Evolutionary conservation across 495 filamentous ascomycete species (phyloP).

Genomic region (Polyplosphaeria fusca): DNA sequence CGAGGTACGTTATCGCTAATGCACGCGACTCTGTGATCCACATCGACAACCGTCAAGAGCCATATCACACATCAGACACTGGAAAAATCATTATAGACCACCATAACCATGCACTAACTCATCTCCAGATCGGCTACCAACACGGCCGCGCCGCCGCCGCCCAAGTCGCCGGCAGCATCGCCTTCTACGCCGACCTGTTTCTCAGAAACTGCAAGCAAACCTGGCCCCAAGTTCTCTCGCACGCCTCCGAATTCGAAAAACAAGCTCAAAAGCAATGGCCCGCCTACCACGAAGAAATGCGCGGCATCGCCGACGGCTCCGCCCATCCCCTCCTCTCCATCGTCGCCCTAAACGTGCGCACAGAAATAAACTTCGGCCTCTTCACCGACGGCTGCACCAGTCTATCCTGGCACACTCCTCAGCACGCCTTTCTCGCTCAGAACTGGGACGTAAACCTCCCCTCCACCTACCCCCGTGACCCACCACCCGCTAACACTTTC

Average conservation of each 20-base stretch:
- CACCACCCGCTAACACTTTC: background rate
- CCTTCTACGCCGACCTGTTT: constrained; percentile 55
- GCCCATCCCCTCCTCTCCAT: constrained; percentile 54
- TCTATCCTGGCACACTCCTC: constrained; percentile 51
- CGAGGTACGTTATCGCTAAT: constrained; percentile 33
- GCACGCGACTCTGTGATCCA: background rate
- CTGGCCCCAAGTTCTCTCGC: constrained; percentile 49
- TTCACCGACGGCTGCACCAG: constrained; percentile 65
- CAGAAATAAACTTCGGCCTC: constrained; percentile 62
- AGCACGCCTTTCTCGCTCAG: constrained; percentile 52
- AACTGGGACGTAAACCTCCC: constrained; percentile 57
- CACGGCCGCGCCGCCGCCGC: constrained; percentile 50
- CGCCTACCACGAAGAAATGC: constrained; percentile 20
- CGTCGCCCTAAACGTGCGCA: constrained; percentile 64
- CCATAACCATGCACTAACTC: too few species aligned
- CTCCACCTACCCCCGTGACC: background rate
- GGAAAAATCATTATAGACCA: too few species aligned
- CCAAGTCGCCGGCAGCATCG: constrained; percentile 49
- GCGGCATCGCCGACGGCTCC: constrained; percentile 58
- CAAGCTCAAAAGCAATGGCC: constrained; percentile 50
- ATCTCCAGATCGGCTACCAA: constrained; percentile 50
- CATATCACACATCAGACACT: too few species aligned
- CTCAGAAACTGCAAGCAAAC: constrained; percentile 46
- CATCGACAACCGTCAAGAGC: background rate
- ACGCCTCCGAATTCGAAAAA: constrained; percentile 48